phyloP scores from a whole-genome alignment of 1,284 basidiomycete genomes.

The Rhodotorula sp. region DNA sequence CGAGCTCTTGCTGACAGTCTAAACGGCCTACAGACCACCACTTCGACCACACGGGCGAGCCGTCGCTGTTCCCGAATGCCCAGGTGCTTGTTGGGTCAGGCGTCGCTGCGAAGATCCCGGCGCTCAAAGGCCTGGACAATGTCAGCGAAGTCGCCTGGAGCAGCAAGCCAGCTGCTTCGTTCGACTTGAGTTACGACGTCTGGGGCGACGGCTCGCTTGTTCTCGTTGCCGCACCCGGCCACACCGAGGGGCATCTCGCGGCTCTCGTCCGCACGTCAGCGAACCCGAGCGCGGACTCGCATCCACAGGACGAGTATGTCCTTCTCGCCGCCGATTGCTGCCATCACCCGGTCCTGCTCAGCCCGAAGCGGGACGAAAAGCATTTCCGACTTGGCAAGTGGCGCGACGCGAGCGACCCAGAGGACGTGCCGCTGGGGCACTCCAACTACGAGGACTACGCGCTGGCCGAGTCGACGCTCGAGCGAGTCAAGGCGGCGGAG shows the following conservation, averaged over 20 bases:
- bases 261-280: slow-evolving; percentile 57
- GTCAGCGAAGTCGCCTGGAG: slow-evolving; percentile 10
- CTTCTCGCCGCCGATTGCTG: slow-evolving; percentile 33
- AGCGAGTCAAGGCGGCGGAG: slow-evolving; percentile 18
- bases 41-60: slow-evolving; percentile 33
- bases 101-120: not conserved
- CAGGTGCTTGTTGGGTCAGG: slow-evolving; percentile 19
- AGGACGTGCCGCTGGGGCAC: slow-evolving; percentile 7
- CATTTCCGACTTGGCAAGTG: slow-evolving; percentile 14
- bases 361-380: not conserved
- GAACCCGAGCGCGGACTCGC: not conserved
- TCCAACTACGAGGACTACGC: slow-evolving; percentile 27
- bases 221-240: slow-evolving; percentile 61
- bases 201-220: slow-evolving; percentile 63
- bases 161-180: slow-evolving; percentile 55
- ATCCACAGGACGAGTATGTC: slow-evolving; percentile 17
- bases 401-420: slow-evolving; percentile 8
- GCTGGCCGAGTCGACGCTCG: slow-evolving; percentile 16
- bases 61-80: slow-evolving; percentile 21
- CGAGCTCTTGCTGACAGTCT: no score
- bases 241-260: slow-evolving; percentile 60
- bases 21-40: slow-evolving; percentile 16
- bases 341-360: slow-evolving; percentile 18
- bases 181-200: slow-evolving; percentile 59
- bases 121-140: slow-evolving; percentile 1